Percentiles rank a stretch among this genome's conserved stretches.
Evolutionary conservation across 2,329 filamentous ascomycete species (phyloP).

Genomic region (Cercospora citrullina): DNA sequence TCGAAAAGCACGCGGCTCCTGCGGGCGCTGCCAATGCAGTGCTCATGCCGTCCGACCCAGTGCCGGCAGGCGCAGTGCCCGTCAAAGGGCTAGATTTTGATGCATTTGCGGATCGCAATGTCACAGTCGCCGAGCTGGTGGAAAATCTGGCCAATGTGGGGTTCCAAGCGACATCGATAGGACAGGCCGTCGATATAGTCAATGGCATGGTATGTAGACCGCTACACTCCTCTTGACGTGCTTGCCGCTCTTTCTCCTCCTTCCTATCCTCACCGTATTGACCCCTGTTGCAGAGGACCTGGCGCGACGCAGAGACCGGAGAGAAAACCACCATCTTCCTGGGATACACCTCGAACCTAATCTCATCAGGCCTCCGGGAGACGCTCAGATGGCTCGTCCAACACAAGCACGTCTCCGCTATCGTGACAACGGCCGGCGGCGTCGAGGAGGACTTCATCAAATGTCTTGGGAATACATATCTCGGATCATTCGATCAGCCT

Average conservation of each 20-base stretch:
- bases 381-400: constrained; percentile 90
- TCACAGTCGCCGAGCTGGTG: constrained; percentile 83
- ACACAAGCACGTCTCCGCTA: constrained; percentile 86
- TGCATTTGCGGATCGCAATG: constrained; percentile 67
- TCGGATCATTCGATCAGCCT: constrained; percentile 77
- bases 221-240: constrained; percentile 3
- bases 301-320: constrained; percentile 75
- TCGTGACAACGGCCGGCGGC: constrained; percentile 93
- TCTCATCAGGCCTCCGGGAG: constrained; percentile 90
- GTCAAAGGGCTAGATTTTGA: constrained; percentile 95
- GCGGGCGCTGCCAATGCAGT: constrained; percentile 69
- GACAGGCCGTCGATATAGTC: constrained; percentile 85
- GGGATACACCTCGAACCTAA: constrained; percentile 95
- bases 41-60: constrained; percentile 76
- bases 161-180: constrained; percentile 77
- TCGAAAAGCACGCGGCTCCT: constrained; percentile 44
- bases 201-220: constrained; percentile 80
- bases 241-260: constrained; percentile 3
- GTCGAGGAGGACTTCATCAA: constrained; percentile 99
- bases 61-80: constrained; percentile 74
- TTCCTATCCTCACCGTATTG: constrained; percentile 8
- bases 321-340: constrained; percentile 90
- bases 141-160: constrained; percentile 83
- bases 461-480: constrained; percentile 90
- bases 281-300: constrained; percentile 61